Evolutionary conservation across 164 flowering plant genomes (phyloP), one percentile per base, ranked within the genome.

Genomic region (Brasenia schreberi): DNA sequence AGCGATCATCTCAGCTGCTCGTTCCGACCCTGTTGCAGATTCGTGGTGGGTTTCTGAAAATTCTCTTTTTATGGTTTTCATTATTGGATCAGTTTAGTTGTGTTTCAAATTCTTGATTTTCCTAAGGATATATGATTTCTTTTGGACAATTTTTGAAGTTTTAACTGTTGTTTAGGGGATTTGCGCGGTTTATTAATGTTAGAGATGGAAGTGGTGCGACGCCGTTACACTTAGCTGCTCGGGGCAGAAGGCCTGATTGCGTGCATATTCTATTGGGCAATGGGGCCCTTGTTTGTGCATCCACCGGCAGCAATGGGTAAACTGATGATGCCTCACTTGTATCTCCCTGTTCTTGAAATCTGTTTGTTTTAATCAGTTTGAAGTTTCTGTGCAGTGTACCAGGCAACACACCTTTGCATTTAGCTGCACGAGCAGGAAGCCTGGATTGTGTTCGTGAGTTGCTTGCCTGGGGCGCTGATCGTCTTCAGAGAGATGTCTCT

Each of bases 391-490:
- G 86, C 91, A 96, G 19, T 87, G 65, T 65, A 49, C 87, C 87
- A 0, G 97, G 96, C 52, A 89, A 89, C 79, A 87, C 95, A 5
- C 86, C 99, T 17, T 95, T 94, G 81, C 99, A 94, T 87, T 77
- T 94, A 81, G 99, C 97, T 63, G 99, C 99, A 19, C 83, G 96
- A 74, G 91, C 87, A n/a, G 99, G 99, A 39, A 87, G 90, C 70
- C 74, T 91, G 76, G 97, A 91, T 74, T 94, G 96, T 72, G 76
- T 93, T 56, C 80, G 98, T 1, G 83, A 83, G 72, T 68, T 93
- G 83, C 83, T 93, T 56, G 97, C 98, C 1, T 93, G 97, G 97
- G 98, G 97, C 27, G 96, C 97, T 2, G 97, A 93, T 79, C 96
- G 98, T 19, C 81, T 79, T 73, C 89, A 90, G 64, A 82, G 92